Percentiles rank a stretch among this genome's conserved stretches.
These are phyloP conservation scores for Kodamaea sagamina DNA, from an alignment of 805 yeast genomes.

Conservation along the genomic window DNA sequence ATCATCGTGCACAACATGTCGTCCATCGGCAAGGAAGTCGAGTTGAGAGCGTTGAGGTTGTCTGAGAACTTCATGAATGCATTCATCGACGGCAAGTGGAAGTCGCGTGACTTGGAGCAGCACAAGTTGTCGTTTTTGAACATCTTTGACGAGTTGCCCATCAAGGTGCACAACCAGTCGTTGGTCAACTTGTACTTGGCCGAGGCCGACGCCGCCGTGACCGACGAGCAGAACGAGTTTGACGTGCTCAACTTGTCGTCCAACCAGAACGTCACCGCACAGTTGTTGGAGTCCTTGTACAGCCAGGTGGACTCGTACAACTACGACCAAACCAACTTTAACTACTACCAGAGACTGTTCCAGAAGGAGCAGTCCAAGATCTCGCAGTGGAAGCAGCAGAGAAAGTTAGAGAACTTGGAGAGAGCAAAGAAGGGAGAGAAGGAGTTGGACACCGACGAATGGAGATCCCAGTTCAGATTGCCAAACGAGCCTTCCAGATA, in stretches of 20 bases:
- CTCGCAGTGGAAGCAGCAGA: slow-evolving; percentile 71
- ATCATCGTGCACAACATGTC: slow-evolving; percentile 70
- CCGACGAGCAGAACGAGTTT: slow-evolving; percentile 26
- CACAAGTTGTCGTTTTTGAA: slow-evolving; percentile 63
- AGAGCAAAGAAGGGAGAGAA: slow-evolving; percentile 60
- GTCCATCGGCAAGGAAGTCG: slow-evolving; percentile 62
- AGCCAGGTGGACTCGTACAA: slow-evolving; percentile 73
- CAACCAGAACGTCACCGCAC: slow-evolving; percentile 46
- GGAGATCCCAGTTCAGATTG: slow-evolving; percentile 61
- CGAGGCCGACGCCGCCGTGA: slow-evolving; percentile 21
- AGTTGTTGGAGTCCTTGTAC: slow-evolving; percentile 60
- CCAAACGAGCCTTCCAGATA: slow-evolving; percentile 76
- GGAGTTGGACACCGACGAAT: slow-evolving; percentile 58
- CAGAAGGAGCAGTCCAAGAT: slow-evolving; percentile 70
- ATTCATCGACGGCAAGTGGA: slow-evolving; percentile 60
- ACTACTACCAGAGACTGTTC: slow-evolving; percentile 76
- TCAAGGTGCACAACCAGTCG: slow-evolving; percentile 66
- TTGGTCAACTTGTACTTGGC: slow-evolving; percentile 59
- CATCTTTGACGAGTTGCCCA: slow-evolving; percentile 71
- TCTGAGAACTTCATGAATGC: slow-evolving; percentile 60
- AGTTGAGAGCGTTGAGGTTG: slow-evolving; percentile 69
- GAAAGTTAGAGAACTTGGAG: slow-evolving; percentile 63
- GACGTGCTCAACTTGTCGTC: slow-evolving; percentile 45
- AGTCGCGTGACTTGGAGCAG: slow-evolving; percentile 60
- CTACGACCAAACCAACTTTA: slow-evolving; percentile 76